Conservation (phyloP, 1,139 yeast species). For the Blastobotrys proliferans region DNA sequence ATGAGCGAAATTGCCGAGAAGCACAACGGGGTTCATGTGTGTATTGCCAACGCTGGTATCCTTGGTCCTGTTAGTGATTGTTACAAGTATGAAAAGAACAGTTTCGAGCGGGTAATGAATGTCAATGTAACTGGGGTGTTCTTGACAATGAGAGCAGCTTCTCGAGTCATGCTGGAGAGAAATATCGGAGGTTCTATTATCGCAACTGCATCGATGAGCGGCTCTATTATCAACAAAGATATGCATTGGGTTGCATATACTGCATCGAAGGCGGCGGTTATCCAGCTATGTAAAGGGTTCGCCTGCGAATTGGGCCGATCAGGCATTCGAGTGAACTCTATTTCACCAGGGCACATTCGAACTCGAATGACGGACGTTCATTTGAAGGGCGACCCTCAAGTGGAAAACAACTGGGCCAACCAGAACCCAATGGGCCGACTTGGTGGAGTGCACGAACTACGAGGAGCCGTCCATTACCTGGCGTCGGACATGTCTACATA, state of each 20-base stretch:
- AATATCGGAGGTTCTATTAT: constrained; percentile 54
- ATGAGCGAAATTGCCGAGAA: constrained; percentile 59
- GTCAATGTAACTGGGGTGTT: constrained; percentile 78
- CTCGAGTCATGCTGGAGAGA: constrained; percentile 52
- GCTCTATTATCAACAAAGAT: constrained; percentile 73
- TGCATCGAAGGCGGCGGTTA: constrained; percentile 78
- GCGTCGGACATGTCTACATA: constrained; percentile 68
- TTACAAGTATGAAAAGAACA: constrained; percentile 30
- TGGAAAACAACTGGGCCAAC: constrained; percentile 32
- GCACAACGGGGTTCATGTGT: constrained; percentile 56
- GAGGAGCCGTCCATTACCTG: constrained; percentile 70
- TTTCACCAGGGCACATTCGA: constrained; percentile 76
- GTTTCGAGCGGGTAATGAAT: constrained; percentile 68
- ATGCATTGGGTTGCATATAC: constrained; percentile 80
- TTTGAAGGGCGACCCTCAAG: constrained; percentile 27
- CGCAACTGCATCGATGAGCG: constrained; percentile 83
- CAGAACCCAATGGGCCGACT: constrained; percentile 32
- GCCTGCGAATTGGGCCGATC: constrained; percentile 84
- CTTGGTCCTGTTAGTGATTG: constrained; percentile 7
- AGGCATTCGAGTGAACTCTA: constrained; percentile 63
- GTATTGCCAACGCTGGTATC: constrained; percentile 60
- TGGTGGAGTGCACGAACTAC: constrained; percentile 49
- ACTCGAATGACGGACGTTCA: constrained; percentile 45
- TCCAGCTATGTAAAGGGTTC: constrained; percentile 65
- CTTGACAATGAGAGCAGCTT: constrained; percentile 61